A percentile compares a stretch with the other conserved stretches of the same genome.
phyloP scores from a whole-genome alignment of 371 early-diverging fungal genomes.

The Coemansia sp. region DNA sequence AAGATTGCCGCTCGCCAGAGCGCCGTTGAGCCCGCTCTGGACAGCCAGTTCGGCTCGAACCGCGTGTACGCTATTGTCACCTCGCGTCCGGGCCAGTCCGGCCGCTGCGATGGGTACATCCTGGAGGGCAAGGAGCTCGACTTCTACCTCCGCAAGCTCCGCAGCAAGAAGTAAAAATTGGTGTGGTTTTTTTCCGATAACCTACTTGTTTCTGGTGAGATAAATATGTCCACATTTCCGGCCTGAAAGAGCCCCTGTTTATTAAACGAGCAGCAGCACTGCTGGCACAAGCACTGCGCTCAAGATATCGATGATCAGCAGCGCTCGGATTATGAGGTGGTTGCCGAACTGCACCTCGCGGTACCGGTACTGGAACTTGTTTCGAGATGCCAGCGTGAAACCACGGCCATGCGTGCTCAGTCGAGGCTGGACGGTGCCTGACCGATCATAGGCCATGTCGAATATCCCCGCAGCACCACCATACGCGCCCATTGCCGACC shows the following conservation, averaged over 20 bases:
- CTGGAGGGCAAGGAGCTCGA: constrained; percentile 99
- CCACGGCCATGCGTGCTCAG: constrained; percentile 2
- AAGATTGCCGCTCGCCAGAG: constrained; percentile 86
- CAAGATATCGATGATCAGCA: constrained; percentile 16
- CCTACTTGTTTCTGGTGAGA: constrained; percentile 4
- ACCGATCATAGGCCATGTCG: constrained; percentile 32
- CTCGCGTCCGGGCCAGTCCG: constrained; percentile 99
- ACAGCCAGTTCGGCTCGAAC: constrained; percentile 96
- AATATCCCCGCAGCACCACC: constrained; percentile 57
- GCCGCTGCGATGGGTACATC: constrained; percentile 98
- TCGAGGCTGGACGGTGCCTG: neutral
- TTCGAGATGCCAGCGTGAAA: neutral
- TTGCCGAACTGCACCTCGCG: constrained; percentile 39
- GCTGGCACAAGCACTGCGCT: constrained; percentile 13
- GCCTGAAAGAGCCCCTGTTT: neutral
- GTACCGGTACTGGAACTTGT: constrained; percentile 34
- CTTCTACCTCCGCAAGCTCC: constrained; percentile 94
- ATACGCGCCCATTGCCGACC: constrained; percentile 59
- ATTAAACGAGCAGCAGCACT: constrained; percentile 8
- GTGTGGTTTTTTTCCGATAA: constrained; percentile 4
- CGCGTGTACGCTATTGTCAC: constrained; percentile 94
- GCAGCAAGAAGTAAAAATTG: constrained; percentile 64
- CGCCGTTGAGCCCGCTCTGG: constrained; percentile 83
- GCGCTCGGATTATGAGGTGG: constrained; percentile 34
- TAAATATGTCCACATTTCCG: neutral